Evolutionary conservation across 768 basidiomycete species (phyloP).

Genomic region (Ephemerocybe angulata): DNA sequence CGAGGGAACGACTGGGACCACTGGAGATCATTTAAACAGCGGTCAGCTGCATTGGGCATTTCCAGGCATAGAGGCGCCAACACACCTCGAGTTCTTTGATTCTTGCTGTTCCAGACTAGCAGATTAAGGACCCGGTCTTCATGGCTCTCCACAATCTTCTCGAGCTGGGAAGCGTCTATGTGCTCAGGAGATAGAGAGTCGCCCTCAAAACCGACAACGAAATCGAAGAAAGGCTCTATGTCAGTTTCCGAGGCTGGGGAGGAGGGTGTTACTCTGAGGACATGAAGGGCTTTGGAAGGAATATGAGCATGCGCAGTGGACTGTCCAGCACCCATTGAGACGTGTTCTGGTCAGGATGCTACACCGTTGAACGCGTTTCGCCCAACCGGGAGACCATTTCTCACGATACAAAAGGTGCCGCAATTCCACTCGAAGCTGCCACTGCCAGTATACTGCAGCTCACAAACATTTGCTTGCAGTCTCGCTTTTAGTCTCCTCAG

Average conservation of each 20-base stretch:
- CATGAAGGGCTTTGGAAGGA: conserved; percentile 72
- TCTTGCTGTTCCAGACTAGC: conserved; percentile 83
- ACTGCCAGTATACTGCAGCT: no score
- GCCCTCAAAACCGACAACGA: conserved; percentile 88
- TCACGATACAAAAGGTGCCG: no score
- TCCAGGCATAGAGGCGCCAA: not conserved
- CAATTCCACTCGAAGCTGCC: no score
- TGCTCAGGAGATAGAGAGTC: conserved; percentile 44
- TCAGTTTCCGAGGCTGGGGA: conserved; percentile 85
- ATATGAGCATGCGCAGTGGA: conserved; percentile 52
- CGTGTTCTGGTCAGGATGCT: not conserved
- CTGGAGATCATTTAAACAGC: conserved; percentile 37
- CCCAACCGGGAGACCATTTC: no score
- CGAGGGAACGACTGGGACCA: conserved; percentile 81
- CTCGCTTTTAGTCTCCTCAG: no score
- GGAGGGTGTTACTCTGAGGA: conserved; percentile 82
- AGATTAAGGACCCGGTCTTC: conserved; percentile 69
- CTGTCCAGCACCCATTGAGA: conserved; percentile 69
- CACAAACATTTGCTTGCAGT: no score
- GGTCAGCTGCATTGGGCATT: not conserved
- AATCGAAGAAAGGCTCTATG: conserved; percentile 95
- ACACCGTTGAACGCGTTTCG: not conserved
- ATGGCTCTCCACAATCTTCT: conserved; percentile 78
- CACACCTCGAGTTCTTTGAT: conserved; percentile 63
- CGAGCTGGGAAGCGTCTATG: conserved; percentile 68